Percentiles rank a stretch among this genome's conserved stretches.
phyloP scores from a whole-genome alignment of 441 rosid species.

The Aquilaria agallochum region DNA sequence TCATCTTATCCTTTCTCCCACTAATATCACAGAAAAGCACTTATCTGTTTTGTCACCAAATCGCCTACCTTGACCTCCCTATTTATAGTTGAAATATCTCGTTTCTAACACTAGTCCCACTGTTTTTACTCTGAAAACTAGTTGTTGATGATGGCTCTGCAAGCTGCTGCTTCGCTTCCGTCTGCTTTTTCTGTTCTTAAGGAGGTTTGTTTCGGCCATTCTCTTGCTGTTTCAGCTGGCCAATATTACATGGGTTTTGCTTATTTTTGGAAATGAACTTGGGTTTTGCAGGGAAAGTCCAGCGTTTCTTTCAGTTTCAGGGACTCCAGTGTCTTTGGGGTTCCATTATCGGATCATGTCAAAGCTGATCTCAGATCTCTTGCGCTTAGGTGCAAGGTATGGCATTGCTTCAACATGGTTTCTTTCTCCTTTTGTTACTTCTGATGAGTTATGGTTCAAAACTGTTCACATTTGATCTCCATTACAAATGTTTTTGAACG shows the following conservation, averaged over 20 bases:
- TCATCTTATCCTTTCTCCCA: slow-evolving; percentile 50
- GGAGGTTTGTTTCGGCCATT: slow-evolving; percentile 41
- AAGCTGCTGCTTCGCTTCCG: slow-evolving; percentile 62
- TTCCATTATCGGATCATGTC: slow-evolving; percentile 55
- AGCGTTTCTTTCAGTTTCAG: slow-evolving; percentile 57
- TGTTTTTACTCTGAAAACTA: no score
- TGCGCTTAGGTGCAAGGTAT: slow-evolving; percentile 65
- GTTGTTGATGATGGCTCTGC: slow-evolving; percentile 55
- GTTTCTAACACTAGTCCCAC: background rate
- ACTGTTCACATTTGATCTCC: no score
- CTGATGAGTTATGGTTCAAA: no score
- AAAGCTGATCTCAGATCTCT: slow-evolving; percentile 58
- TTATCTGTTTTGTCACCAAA: slow-evolving; percentile 1
- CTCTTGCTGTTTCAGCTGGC: background rate
- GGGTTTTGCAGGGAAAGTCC: slow-evolving; percentile 47
- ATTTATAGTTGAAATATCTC: background rate
- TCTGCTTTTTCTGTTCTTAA: slow-evolving; percentile 57
- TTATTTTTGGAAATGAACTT: background rate
- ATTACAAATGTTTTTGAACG: no score
- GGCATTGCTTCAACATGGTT: background rate
- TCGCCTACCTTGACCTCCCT: background rate
- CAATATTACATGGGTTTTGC: background rate
- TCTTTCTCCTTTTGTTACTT: no score
- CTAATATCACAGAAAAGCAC: slow-evolving; percentile 16
- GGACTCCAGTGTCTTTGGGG: slow-evolving; percentile 80